These are phyloP conservation scores for Solanum pinnatisectum DNA, from an alignment of 257 asterid species.

Conservation along the genomic window DNA sequence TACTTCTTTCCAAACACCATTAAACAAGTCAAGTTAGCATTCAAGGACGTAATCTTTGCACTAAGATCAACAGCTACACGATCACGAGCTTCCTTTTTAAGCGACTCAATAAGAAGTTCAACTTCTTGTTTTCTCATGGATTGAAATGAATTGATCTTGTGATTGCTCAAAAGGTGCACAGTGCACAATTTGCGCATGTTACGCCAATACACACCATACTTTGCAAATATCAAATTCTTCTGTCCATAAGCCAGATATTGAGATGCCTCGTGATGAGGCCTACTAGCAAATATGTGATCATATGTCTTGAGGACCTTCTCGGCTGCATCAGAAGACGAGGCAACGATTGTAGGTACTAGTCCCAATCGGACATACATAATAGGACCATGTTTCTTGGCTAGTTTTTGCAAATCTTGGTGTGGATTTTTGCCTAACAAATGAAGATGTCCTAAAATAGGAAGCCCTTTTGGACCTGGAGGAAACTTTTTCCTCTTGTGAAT, in stretches of 20 bases:
- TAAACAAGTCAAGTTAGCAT: not conserved
- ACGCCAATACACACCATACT: not conserved
- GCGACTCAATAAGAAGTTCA: not conserved
- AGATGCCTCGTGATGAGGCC: not conserved
- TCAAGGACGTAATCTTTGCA: not conserved
- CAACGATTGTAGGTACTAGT: not conserved
- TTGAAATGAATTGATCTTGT: not conserved
- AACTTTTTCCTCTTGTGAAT: not conserved
- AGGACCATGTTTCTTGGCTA: not conserved
- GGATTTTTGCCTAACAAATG: not conserved
- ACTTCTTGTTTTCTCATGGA: not conserved
- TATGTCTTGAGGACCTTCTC: not conserved
- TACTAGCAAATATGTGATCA: not conserved
- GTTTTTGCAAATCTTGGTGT: not conserved
- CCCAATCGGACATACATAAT: not conserved
- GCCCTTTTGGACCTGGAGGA: not conserved
- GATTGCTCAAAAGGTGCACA: not conserved
- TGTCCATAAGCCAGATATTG: not conserved
- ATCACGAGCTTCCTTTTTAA: not conserved
- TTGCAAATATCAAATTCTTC: not conserved
- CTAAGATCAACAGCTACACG: not conserved
- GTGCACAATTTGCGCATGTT: not conserved
- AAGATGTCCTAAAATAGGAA: not conserved
- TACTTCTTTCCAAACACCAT: slow-evolving; percentile 1
- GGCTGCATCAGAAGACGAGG: not conserved